Evolutionary conservation across 768 basidiomycete species (phyloP), one percentile per base, ranked within the genome.

Genomic region (Psilocybe subaeruginosa): DNA sequence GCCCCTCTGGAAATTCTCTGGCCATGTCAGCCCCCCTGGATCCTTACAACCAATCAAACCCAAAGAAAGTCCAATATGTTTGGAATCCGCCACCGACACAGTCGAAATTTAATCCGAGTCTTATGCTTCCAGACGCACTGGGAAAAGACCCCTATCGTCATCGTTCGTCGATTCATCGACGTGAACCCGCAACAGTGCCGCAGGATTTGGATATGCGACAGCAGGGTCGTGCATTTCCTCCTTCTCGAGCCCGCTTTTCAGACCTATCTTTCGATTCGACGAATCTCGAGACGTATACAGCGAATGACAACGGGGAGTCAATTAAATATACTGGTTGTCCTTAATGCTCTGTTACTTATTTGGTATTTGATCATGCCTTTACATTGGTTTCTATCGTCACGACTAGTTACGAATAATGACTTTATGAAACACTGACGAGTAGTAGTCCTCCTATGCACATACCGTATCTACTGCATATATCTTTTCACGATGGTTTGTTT

Each of bases 81-180:
- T 56, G 55, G 56, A 51, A 12, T 8, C 27, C 50, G 43, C 46
- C 57, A n/a, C 33, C 51, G 4, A 19, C 48, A 9, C 47, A 46
- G 1, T 45, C 52, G 29, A 54, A 47, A 35, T 51, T 58, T 27
- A 33, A 43, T 16, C 43, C 45, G 5, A 16, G 4, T 33, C 17
- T 16, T 8, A 8, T n/a, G 16, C 8, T 16, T 14, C n/a, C 29
- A 5, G 56, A 47, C 37, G 48, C 31, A 31, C 46, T n/a, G 14
- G 14, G 33, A 2, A 17, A 14, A 19, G 4, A 8, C 41, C 16
- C 43, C 12, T 29, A 57, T 14, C 45, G 27, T 12, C 51, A 58
- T 48, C 61, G 61, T 17, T 19, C 45, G 19, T 62, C 61, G 33
- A 56, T 50, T 49, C 61, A 62, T 33, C 51, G 57, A 3, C 61